Base-by-base conservation (phyloP, 768 basidiomycete genomes). In the Lactarius vividus region DNA sequence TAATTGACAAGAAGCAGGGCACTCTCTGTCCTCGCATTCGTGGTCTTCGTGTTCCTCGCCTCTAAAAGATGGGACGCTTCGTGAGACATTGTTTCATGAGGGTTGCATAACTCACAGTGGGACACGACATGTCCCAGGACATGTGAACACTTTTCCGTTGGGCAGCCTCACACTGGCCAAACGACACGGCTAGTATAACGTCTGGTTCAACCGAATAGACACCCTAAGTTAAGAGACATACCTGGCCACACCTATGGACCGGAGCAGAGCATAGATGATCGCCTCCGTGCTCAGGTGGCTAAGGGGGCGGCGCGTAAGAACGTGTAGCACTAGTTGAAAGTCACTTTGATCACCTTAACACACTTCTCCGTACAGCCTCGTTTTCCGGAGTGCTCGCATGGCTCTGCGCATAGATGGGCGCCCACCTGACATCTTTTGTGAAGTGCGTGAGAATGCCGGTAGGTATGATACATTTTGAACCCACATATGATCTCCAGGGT, bases 221-320 rank as follows among this genome's bases (percentile, higher is more conserved):
- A 7, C 6, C 20, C 0, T 3, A 57, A 23, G 28, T n/a, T 8
- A 28, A 33, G 6, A 9, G 4, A 57, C 57, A 26, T 64, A 82
- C 86, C 78, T 80, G 73, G 23, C 84, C 85, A 62, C 86, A 88
- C 35, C 79, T 79, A 65, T 88, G 86, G 0, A 79, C 69, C 18
- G 75, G 73, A 5, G 85, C 83, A 0, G 84, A 79, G 69, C 86
- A 88, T 59, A 81, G 61, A 68, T 88, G 86, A 9, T 78, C 79
- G 0, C 76, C 78, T 2, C 79, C 85, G 26, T 57, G 57, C 33
- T 29, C 54, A 23, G 23, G 26, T 35, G 33, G 9, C 42, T 31
- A 26, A 20, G 5, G 10, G 13, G 4, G 13, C 2, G 13, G 3
- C 10, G 11, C 39, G 11, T 29, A 15, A 58, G n/a, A 55, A 11